These are phyloP conservation scores for Xylariaceae sp. DNA, from an alignment of 2,329 filamentous ascomycete species.

Conservation along the genomic window DNA sequence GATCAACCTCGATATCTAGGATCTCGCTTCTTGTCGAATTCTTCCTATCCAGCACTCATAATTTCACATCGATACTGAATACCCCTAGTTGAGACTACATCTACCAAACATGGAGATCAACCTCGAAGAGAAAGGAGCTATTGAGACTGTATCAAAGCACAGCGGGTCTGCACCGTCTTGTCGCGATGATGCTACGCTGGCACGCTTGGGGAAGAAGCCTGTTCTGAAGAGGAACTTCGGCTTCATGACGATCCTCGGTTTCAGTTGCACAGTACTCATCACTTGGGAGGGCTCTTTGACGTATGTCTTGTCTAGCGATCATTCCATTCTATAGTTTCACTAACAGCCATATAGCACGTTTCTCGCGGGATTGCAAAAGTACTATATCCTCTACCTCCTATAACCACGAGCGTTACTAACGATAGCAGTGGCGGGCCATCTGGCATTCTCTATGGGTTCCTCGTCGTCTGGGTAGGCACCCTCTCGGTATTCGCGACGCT, in stretches of 20 bases:
- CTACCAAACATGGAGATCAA: conserved; percentile 13
- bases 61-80: too few relatives aligned
- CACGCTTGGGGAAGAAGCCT: conserved; percentile 32
- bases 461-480: conserved; percentile 58
- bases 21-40: too few relatives aligned
- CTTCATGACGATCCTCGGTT: conserved; percentile 35
- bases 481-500: conserved; percentile 54
- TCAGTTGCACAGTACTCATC: conserved; percentile 36
- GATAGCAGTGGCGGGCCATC: conserved; percentile 44
- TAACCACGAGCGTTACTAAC: conserved; percentile 2
- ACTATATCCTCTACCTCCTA: conserved; percentile 2
- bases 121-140: conserved; percentile 21
- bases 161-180: not conserved
- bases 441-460: conserved; percentile 58
- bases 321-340: not conserved
- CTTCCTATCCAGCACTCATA: too few relatives aligned
- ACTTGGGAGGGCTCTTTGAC: conserved; percentile 36
- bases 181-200: conserved; percentile 24
- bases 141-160: conserved; percentile 2
- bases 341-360: conserved; percentile 22
- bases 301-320: conserved; percentile 21
- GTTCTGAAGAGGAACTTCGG: conserved; percentile 35
- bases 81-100: not conserved
- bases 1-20: not conserved
- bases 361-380: conserved; percentile 31